These are phyloP conservation scores for Calonectria pseudoreteaudii DNA, from an alignment of 2,329 filamentous ascomycete species.

Conservation along the genomic window DNA sequence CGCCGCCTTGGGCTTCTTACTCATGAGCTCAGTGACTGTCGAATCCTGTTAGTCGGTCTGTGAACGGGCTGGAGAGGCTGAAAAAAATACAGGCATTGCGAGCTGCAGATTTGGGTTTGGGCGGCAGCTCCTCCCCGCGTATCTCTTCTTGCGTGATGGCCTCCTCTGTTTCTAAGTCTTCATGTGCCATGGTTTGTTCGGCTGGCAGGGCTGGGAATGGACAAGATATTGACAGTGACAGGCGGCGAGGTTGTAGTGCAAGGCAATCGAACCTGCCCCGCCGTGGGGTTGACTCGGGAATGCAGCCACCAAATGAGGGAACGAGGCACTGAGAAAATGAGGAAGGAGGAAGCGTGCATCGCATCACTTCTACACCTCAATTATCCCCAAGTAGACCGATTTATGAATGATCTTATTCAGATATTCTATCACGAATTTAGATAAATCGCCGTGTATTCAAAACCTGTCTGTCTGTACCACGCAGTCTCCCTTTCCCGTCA, in stretches of 20 bases:
- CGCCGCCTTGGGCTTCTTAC: conserved; percentile 49
- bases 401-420: no score
- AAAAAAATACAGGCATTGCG: conserved; percentile 57
- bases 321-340: not conserved
- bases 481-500: no score
- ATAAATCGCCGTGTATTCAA: not conserved
- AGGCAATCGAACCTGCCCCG: conserved; percentile 29
- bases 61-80: not conserved
- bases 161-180: conserved; percentile 50
- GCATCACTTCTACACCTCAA: no score
- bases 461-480: not conserved
- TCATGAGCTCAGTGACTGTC: conserved; percentile 50
- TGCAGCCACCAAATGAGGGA: not conserved
- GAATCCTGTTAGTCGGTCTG: conserved; percentile 18
- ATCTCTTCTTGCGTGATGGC: conserved; percentile 58
- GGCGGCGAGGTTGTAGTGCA: not conserved
- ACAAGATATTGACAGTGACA: not conserved
- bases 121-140: conserved; percentile 44
- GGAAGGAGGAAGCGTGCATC: not conserved
- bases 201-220: not conserved
- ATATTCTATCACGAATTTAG: not conserved
- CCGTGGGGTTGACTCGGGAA: conserved; percentile 28
- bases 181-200: conserved; percentile 36
- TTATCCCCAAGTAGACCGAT: not conserved
- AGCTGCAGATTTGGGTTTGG: conserved; percentile 25